Evolutionary conservation across 495 filamentous ascomycete genomes (phyloP).

Genomic region (Penicillium coprophilum): DNA sequence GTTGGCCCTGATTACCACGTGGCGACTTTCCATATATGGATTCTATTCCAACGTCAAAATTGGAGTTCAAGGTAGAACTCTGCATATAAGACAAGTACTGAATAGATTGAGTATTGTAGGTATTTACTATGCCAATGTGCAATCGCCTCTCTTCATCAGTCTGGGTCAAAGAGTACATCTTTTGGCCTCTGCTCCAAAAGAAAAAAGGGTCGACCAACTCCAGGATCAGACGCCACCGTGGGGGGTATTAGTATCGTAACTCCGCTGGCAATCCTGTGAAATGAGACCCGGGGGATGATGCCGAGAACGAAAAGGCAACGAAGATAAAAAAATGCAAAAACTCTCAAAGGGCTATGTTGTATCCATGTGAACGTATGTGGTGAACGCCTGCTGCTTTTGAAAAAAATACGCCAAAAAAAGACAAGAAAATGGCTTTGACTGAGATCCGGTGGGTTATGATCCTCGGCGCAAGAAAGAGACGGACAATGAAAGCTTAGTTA

Average conservation of each 20-base stretch:
- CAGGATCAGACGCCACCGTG: conserved; percentile 4
- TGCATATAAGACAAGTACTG: not conserved
- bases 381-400: conserved; percentile 23
- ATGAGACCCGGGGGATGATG: conserved; percentile 11
- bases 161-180: not conserved
- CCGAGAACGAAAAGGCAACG: conserved; percentile 13
- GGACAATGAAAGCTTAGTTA: conserved; percentile 44
- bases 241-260: conserved; percentile 22
- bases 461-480: conserved; percentile 5
- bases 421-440: conserved; percentile 3
- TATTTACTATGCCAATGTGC: conserved; percentile 12
- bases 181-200: not conserved
- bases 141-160: not conserved
- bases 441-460: conserved; percentile 12
- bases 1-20: conserved; percentile 2
- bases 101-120: conserved; percentile 4
- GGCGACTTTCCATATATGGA: conserved; percentile 10
- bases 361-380: not conserved
- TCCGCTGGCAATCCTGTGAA: not conserved
- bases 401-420: conserved; percentile 9
- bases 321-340: conserved; percentile 13
- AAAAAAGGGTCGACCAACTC: not conserved
- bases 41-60: too few relatives aligned
- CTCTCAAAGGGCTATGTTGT: not conserved
- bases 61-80: not conserved